phyloP scores from a whole-genome alignment of 2,329 filamentous ascomycete genomes.

The Calonectria pseudoreteaudii region DNA sequence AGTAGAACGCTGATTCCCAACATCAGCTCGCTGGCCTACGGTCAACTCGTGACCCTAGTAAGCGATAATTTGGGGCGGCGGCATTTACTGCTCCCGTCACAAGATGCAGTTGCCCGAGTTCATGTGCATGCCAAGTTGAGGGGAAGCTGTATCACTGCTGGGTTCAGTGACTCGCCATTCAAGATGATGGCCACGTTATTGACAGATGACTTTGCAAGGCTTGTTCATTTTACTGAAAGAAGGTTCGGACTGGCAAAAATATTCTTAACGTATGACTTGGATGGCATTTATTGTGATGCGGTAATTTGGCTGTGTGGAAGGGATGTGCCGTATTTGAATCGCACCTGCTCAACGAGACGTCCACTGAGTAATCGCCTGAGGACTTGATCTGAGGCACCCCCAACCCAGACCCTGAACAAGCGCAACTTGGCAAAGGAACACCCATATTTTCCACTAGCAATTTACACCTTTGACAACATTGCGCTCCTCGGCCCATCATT shows the following conservation, averaged over 20 bases:
- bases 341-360: background rate
- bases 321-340: background rate
- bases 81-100: background rate
- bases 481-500: background rate
- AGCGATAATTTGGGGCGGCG: background rate
- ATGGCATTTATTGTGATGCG: background rate
- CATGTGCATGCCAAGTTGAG: background rate
- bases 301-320: background rate
- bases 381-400: background rate
- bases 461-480: background rate
- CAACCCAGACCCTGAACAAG: background rate
- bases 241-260: background rate
- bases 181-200: background rate
- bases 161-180: background rate
- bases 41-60: background rate
- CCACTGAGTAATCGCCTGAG: background rate
- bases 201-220: background rate
- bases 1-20: background rate
- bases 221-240: background rate
- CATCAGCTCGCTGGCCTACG: background rate
- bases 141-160: slow-evolving; percentile 18
- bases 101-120: background rate
- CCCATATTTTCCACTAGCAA: background rate
- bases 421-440: background rate
- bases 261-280: background rate